phyloP scores from a whole-genome alignment of 2,329 filamentous ascomycete genomes.

The Monosporascus cannonballus region DNA sequence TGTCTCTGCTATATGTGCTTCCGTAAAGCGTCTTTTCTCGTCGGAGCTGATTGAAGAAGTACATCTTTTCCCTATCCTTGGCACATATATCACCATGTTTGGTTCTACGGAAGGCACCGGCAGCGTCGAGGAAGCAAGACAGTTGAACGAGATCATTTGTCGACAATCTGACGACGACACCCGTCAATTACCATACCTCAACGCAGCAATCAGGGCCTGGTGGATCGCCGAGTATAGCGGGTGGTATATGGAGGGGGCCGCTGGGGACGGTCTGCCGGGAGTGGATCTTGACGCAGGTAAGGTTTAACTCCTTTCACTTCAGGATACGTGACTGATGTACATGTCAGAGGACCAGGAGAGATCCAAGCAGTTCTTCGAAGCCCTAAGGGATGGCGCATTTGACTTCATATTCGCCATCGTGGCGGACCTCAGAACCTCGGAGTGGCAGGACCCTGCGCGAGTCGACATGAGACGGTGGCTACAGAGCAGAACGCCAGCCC shows the following conservation, averaged over 20 bases:
- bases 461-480: conserved; percentile 76
- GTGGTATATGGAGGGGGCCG: conserved; percentile 72
- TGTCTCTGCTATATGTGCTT: neutral
- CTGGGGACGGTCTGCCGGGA: conserved; percentile 50
- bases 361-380: conserved; percentile 66
- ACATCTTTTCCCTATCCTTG: conserved; percentile 76
- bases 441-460: conserved; percentile 85
- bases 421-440: conserved; percentile 70
- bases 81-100: conserved; percentile 70
- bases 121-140: conserved; percentile 61
- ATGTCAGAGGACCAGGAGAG: conserved; percentile 61
- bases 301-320: conserved; percentile 7
- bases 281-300: conserved; percentile 57
- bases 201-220: conserved; percentile 72
- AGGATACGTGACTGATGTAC: conserved; percentile 20
- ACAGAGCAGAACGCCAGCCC: conserved; percentile 68
- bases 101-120: conserved; percentile 69
- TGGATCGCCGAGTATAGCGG: conserved; percentile 94
- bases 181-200: conserved; percentile 70
- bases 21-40: neutral
- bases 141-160: conserved; percentile 63
- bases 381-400: conserved; percentile 82
- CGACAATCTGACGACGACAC: conserved; percentile 58
- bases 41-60: conserved; percentile 38
- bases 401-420: conserved; percentile 86